Evolutionary conservation across 148 eudicot species (phyloP).

Genomic region (Cornus suecica): DNA sequence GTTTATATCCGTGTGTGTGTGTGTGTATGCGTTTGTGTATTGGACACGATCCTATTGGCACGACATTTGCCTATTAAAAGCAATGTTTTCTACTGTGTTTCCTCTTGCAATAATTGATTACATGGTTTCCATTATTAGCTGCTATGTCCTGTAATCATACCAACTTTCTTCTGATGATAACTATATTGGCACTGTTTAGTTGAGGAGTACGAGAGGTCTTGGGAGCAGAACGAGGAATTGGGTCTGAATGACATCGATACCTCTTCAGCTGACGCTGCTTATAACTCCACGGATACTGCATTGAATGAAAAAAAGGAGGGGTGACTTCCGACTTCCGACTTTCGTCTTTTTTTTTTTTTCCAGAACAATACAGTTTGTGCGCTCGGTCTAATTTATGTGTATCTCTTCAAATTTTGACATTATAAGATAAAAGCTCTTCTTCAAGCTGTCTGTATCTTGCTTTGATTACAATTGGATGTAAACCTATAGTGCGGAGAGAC

Average conservation of each 20-base stretch:
- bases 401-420: no score
- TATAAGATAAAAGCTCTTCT: no score
- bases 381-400: no score
- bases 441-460: no score
- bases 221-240: slow-evolving; percentile 95
- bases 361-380: no score
- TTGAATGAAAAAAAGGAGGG: neutral
- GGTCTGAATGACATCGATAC: slow-evolving; percentile 97
- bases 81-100: neutral
- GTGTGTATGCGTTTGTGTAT: neutral
- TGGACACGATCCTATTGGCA: neutral
- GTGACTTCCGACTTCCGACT: neutral
- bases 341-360: no score
- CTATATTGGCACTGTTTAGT: slow-evolving; percentile 30
- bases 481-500: no score
- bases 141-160: neutral
- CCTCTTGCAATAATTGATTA: neutral
- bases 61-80: neutral
- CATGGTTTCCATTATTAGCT: neutral
- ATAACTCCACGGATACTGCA: slow-evolving; percentile 14
- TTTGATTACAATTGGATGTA: no score
- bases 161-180: neutral
- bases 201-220: slow-evolving; percentile 89
- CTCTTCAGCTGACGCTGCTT: slow-evolving; percentile 81
- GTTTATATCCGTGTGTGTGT: no score